Evolutionary conservation across 2,329 filamentous ascomycete species (phyloP), one percentile per base, ranked within the genome.

Genomic region (Pyrenochaeta sp.): DNA sequence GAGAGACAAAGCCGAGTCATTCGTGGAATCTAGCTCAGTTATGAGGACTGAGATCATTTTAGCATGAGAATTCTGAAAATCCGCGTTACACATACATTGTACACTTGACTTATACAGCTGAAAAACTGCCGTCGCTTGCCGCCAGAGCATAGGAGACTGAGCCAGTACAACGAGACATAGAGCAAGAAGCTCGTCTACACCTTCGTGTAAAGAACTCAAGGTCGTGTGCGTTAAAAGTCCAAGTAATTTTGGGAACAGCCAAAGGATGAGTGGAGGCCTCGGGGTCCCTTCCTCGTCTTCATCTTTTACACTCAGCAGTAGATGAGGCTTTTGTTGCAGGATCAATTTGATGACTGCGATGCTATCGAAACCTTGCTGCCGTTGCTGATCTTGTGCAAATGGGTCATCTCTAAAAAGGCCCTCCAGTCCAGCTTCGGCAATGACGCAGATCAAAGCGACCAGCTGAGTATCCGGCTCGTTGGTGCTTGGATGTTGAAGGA

Each of bases 391-490:
- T 52, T 83, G 75, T 45, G 83, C 78, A 65, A 91, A 88, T 2
- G 84, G 85, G 57, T 91, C 83, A 58, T 90, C 83, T 63, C 82
- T 79, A 53, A 80, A 79, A 32, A 89, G 77, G 30, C 79, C 80
- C 55, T 91, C 88, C 9, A 96, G 77, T 15, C 90, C 88, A 44
- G 90, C 88, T 63, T 89, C 86, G 35, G 87, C 80, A 58, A 94
- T 88, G 51, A 96, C 88, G 63, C 89, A 91, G 38, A 96, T 86
- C 35, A 96, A 81, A 72, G 91, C 87, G 58, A 95, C 93, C 66
- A 95, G 86, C 36, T 86, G 81, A 30, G 88, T 73, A 54, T 88
- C 85, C 30, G 88, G 84, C 51, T 86, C 82, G 41, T 79, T 76
- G 11, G 72, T 77, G 9, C 67, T 72, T 11, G 72, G 70, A 31